Conservation (phyloP, 208 protist species). For the Naegleria gruberi region DNA sequence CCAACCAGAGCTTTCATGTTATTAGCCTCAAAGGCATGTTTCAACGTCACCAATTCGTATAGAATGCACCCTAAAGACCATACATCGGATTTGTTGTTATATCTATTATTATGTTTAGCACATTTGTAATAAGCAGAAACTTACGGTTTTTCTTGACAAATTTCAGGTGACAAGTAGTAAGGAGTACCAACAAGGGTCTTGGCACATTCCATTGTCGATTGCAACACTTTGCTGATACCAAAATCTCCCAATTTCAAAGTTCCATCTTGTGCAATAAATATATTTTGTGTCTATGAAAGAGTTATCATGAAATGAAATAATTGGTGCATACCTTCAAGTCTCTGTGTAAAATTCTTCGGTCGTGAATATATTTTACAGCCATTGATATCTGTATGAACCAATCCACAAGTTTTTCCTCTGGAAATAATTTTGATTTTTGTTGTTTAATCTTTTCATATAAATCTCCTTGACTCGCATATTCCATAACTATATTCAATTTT, state of each 20-base stretch:
- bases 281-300: slow-evolving; percentile 67
- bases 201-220: slow-evolving; percentile 74
- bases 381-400: slow-evolving; percentile 65
- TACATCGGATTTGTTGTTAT: slow-evolving; percentile 54
- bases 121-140: no score
- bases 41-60: slow-evolving; percentile 53
- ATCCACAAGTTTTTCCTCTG: slow-evolving; percentile 41
- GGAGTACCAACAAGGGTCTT: slow-evolving; percentile 84
- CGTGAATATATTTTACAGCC: slow-evolving; percentile 75
- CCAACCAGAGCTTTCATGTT: slow-evolving; percentile 55
- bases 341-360: slow-evolving; percentile 78
- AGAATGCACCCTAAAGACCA: slow-evolving; percentile 57
- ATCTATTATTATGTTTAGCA: no score
- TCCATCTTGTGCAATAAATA: slow-evolving; percentile 71
- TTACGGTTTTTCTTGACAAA: slow-evolving; percentile 47
- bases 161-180: slow-evolving; percentile 82
- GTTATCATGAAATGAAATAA: neutral
- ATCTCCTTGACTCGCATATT: slow-evolving; percentile 73
- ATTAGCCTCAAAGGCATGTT: slow-evolving; percentile 54
- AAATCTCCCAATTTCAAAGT: slow-evolving; percentile 84
- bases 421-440: slow-evolving; percentile 20
- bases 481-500: slow-evolving; percentile 62
- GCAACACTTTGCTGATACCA: slow-evolving; percentile 77
- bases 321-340: slow-evolving; percentile 51
- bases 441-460: slow-evolving; percentile 53